A percentile compares a stretch with the other conserved stretches of the same genome.
These are phyloP conservation scores for Saccharata proteae DNA, from an alignment of 2,329 filamentous ascomycete species.

Conservation along the genomic window DNA sequence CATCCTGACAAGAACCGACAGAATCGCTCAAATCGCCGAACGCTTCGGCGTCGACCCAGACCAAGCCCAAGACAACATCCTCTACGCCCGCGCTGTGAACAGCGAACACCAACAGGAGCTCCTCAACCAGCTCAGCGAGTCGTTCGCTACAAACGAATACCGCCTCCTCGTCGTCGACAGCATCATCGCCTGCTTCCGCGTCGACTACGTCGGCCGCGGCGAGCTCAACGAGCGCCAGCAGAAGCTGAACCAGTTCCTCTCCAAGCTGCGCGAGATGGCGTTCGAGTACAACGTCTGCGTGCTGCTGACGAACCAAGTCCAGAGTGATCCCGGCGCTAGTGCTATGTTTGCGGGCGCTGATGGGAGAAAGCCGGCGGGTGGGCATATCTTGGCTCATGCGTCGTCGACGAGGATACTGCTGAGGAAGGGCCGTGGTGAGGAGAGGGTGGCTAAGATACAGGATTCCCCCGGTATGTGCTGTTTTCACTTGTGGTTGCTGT, in stretches of 20 bases:
- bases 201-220: conserved; percentile 54
- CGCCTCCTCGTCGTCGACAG: conserved; percentile 57
- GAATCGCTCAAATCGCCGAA: conserved; percentile 55
- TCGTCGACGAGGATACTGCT: conserved; percentile 55
- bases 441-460: conserved; percentile 57
- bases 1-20: conserved; percentile 48
- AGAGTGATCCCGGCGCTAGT: conserved; percentile 57
- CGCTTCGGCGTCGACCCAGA: conserved; percentile 50
- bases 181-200: conserved; percentile 57
- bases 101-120: conserved; percentile 55
- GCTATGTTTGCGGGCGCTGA: conserved; percentile 56
- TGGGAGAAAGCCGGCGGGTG: conserved; percentile 54
- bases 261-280: conserved; percentile 51
- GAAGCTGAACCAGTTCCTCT: conserved; percentile 53
- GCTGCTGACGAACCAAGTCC: conserved; percentile 53
- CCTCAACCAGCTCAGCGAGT: conserved; percentile 47
- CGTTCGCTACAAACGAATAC: conserved; percentile 52
- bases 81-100: conserved; percentile 52
- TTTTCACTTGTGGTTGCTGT: not conserved
- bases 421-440: conserved; percentile 56
- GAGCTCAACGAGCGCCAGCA: conserved; percentile 58
- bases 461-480: conserved; percentile 47
- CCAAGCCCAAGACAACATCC: conserved; percentile 53
- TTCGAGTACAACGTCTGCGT: conserved; percentile 57
- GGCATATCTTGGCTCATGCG: conserved; percentile 57